A percentile compares a stretch with the other conserved stretches of the same genome.
phyloP scores from a whole-genome alignment of 352 stramenopile genomes.

The Globisporangium carolinianum region DNA sequence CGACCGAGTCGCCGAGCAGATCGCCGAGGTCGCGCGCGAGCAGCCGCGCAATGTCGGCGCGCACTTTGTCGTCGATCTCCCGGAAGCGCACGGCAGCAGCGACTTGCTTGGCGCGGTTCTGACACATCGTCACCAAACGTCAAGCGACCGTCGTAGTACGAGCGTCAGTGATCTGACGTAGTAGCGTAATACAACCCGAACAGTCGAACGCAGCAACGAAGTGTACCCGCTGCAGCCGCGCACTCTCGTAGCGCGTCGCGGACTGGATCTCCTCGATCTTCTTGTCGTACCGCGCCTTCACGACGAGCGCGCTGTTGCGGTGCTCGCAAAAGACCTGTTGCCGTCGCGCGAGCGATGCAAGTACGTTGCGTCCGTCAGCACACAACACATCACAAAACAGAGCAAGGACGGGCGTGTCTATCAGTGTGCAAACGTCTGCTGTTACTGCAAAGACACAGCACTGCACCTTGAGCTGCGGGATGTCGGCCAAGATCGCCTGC shows the following conservation, averaged over 20 bases:
- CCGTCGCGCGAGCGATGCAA: not conserved
- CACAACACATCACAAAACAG: too few relatives aligned
- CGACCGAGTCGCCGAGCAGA: slow-evolving; percentile 24
- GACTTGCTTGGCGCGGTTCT: slow-evolving; percentile 66
- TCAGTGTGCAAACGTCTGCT: not conserved
- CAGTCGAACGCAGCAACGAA: too few relatives aligned
- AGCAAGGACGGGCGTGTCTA: not conserved
- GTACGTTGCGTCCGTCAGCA: not conserved
- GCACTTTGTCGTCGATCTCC: slow-evolving; percentile 52
- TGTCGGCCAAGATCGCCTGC: slow-evolving; percentile 41
- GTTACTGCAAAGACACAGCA: not conserved
- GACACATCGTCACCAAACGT: not conserved
- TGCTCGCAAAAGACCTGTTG: slow-evolving; percentile 55
- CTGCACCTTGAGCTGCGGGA: slow-evolving; percentile 48
- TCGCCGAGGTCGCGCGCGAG: slow-evolving; percentile 29
- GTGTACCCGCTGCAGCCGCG: slow-evolving; percentile 42
- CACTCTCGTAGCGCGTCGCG: slow-evolving; percentile 30
- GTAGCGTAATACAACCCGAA: too few relatives aligned
- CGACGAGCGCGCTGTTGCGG: slow-evolving; percentile 45
- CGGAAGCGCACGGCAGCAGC: slow-evolving; percentile 48
- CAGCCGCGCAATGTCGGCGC: slow-evolving; percentile 33
- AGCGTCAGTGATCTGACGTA: too few relatives aligned
- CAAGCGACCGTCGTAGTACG: not conserved
- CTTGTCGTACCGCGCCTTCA: slow-evolving; percentile 47
- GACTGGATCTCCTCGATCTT: slow-evolving; percentile 54